Evolutionary conservation across 345 rosid species (phyloP), one percentile per base, ranked within the genome.

Genomic region (Adansonia digitata): DNA sequence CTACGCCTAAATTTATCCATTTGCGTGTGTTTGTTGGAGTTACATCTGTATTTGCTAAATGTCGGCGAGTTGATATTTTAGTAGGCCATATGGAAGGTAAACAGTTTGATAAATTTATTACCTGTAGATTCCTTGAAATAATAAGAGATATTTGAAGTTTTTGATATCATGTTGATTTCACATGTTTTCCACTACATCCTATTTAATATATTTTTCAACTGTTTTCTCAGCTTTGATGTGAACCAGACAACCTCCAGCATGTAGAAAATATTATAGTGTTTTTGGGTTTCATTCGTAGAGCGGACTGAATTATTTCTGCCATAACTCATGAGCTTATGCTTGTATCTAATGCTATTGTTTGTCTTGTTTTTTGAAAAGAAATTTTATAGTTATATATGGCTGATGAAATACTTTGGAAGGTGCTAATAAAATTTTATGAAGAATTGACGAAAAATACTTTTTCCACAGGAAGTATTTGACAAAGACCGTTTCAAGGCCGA

Each of bases 401-500:
- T 59, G 7, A 34, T 31, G 72, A 43, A 46, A 49, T 52, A 34
- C 42, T 45, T 52, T 24, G 31, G 37, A 53, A 63, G 31, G 15
- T 65, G 48, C 51, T 48, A 55, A 40, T 27, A 24, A 22, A 1
- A 22, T 65, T 70, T 40, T 49, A 10, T 26, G 48, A 73, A 66
- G 72, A 45, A 71, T 34, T 20, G 57, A 40, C 49, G 9, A 15
- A 24, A 27, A 27, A 31, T 55, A 10, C n/a, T 20, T 17, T 57
- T 51, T 77, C 35, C 13, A 55, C 90, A 94, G 98, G 98, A 95
- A 90, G 99, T 95, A 69, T 95, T 89, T 69, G 99, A 95, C 70
- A 95, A 90, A 81, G 99, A 95, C 77, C 89, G 89, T 60, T 95
- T 95, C 89, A 95, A 93, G 85, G 79, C 96, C n/a, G 99, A 95